Conservation (phyloP, 106 monocot genomes). For the Iris macrosiphon region DNA sequence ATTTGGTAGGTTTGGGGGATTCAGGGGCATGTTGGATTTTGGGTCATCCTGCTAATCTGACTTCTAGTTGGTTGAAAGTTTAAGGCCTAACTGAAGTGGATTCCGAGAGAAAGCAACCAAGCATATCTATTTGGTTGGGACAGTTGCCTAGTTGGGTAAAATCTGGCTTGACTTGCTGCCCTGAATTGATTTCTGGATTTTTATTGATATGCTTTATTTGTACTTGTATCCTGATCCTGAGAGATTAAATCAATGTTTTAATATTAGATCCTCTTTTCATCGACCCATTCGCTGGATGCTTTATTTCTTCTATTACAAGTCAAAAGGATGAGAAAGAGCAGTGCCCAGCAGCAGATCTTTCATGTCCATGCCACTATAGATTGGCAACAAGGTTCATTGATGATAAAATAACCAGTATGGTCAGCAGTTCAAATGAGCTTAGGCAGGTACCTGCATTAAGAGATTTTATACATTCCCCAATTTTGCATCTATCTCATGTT, state of each 20-base stretch:
- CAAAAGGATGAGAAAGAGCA: conserved; percentile 7
- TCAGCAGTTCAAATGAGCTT: conserved; percentile 39
- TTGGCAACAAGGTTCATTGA: conserved; percentile 79
- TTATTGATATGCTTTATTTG: background rate
- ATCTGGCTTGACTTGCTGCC: background rate
- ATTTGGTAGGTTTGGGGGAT: no score
- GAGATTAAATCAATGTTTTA: background rate
- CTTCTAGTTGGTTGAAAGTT: background rate
- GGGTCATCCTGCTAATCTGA: no score
- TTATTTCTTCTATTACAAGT: conserved; percentile 27
- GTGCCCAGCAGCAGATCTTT: background rate
- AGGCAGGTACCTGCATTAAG: conserved; percentile 60
- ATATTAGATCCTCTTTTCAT: conserved; percentile 80
- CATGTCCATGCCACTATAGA: conserved; percentile 28
- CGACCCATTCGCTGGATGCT: conserved; percentile 77
- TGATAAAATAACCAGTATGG: conserved; percentile 44
- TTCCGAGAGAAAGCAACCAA: no score
- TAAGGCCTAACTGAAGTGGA: background rate
- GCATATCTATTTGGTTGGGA: no score
- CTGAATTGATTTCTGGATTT: background rate
- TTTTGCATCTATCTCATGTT: background rate
- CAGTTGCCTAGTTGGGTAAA: no score
- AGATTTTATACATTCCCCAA: background rate
- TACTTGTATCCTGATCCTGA: background rate
- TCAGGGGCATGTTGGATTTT: no score